These are phyloP conservation scores for Plasmopara halstedii DNA, from an alignment of 352 stramenopile genomes.

Conservation along the genomic window DNA sequence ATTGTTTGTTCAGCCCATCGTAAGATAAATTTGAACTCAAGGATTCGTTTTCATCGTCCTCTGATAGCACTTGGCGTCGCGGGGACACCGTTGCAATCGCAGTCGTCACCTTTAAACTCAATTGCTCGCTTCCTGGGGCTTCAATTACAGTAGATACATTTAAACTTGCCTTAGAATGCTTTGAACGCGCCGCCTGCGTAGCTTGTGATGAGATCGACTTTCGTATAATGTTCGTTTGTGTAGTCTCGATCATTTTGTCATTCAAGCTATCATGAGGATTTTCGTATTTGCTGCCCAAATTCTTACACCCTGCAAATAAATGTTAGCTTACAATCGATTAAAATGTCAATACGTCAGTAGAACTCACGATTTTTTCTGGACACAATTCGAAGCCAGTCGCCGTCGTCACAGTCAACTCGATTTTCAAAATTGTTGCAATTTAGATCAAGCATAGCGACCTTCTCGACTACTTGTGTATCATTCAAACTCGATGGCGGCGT, in stretches of 20 bases:
- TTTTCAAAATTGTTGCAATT: neutral
- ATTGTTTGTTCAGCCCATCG: constrained; percentile 40
- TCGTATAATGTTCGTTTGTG: constrained; percentile 1
- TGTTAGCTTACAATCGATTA: neutral
- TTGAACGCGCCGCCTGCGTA: neutral
- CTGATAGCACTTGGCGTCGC: constrained; percentile 13
- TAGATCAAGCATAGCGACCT: neutral
- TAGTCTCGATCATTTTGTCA: constrained; percentile 4
- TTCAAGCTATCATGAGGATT: neutral
- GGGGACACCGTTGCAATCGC: neutral
- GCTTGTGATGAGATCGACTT: neutral
- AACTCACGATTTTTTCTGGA: constrained; percentile 29
- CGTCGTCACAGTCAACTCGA: constrained; percentile 4
- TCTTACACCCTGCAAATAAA: constrained; percentile 20
- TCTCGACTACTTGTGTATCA: neutral
- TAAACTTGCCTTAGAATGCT: neutral
- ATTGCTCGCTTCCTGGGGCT: constrained; percentile 5
- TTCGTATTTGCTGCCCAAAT: constrained; percentile 4
- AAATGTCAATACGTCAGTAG: neutral
- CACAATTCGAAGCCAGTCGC: constrained; percentile 17
- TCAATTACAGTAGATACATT: neutral
- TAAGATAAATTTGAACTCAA: constrained; percentile 25
- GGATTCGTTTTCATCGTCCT: constrained; percentile 10
- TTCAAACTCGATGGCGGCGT: neutral
- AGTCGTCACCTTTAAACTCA: constrained; percentile 1